A percentile compares a stretch with the other conserved stretches of the same genome.
phyloP scores from a whole-genome alignment of 116 monocot genomes.

The Thalassia testudinum region DNA sequence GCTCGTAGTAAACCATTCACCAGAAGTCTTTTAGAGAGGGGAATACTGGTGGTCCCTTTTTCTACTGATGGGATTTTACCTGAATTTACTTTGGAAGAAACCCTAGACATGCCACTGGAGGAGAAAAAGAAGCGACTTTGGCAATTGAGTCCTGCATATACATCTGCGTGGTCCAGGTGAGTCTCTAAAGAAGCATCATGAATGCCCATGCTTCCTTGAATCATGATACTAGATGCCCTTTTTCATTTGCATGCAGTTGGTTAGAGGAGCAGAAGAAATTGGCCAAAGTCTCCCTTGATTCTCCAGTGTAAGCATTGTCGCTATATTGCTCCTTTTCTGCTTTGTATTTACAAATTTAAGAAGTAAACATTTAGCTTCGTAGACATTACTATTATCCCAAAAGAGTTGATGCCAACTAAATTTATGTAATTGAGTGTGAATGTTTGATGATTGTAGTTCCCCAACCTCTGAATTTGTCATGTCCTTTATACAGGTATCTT shows the following conservation, averaged over 20 bases:
- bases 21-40: slow-evolving; percentile 55
- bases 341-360: slow-evolving; percentile 1
- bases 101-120: neutral
- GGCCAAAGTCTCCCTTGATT: slow-evolving; percentile 61
- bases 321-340: too few relatives aligned
- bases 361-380: too few relatives aligned
- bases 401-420: too few relatives aligned
- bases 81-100: slow-evolving; percentile 25
- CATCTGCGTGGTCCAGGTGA: slow-evolving; percentile 74
- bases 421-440: too few relatives aligned
- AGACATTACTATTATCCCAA: too few relatives aligned
- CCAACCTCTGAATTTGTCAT: too few relatives aligned
- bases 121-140: slow-evolving; percentile 53
- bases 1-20: slow-evolving; percentile 43
- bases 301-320: slow-evolving; percentile 78
- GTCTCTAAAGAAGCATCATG: slow-evolving; percentile 5
- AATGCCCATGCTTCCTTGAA: neutral
- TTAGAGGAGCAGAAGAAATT: slow-evolving; percentile 84
- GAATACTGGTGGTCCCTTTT: slow-evolving; percentile 73
- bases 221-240: neutral
- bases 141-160: slow-evolving; percentile 66
- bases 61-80: slow-evolving; percentile 38
- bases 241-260: slow-evolving; percentile 37
- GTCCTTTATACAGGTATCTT: slow-evolving; percentile 40
- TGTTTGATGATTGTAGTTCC: too few relatives aligned